These are phyloP conservation scores for Remersonia thermophila DNA, from an alignment of 2,329 filamentous ascomycete genomes.

Conservation along the genomic window DNA sequence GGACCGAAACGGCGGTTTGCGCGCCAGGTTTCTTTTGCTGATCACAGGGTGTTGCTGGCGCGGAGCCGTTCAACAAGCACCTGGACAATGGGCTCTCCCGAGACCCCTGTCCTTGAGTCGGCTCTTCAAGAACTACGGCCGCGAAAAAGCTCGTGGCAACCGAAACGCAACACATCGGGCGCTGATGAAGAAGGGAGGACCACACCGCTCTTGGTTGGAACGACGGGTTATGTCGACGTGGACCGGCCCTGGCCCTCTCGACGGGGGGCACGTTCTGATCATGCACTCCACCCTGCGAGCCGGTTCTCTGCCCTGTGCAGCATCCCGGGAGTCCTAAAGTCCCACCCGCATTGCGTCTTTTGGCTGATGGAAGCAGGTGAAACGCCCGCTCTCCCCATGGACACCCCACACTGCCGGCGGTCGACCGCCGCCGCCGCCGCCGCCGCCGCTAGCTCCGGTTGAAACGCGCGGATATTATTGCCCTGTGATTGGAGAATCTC, in stretches of 20 bases:
- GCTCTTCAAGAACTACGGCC: background rate
- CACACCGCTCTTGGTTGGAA: slow-evolving; percentile 12
- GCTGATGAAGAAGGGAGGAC: background rate
- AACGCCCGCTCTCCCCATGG: slow-evolving; percentile 5
- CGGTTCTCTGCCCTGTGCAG: slow-evolving; percentile 2
- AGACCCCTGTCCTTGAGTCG: slow-evolving; percentile 13
- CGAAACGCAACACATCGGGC: background rate
- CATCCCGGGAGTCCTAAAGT: slow-evolving; percentile 1
- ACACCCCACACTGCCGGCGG: slow-evolving; percentile 5
- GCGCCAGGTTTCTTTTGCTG: slow-evolving; percentile 25
- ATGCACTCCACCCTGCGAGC: slow-evolving; percentile 5
- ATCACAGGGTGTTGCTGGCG: slow-evolving; percentile 19
- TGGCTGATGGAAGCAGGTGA: slow-evolving; percentile 11
- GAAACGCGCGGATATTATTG: slow-evolving; percentile 9
- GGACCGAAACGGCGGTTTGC: slow-evolving; percentile 18
- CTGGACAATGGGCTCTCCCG: slow-evolving; percentile 8
- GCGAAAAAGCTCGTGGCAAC: slow-evolving; percentile 10
- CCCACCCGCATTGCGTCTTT: slow-evolving; percentile 7
- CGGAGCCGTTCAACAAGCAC: slow-evolving; percentile 9
- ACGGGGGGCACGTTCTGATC: slow-evolving; percentile 7
- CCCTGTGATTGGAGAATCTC: slow-evolving; percentile 14
- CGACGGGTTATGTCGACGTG: slow-evolving; percentile 11
- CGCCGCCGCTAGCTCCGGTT: slow-evolving; percentile 12
- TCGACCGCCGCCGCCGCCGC: too few relatives aligned
- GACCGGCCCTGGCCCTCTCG: slow-evolving; percentile 2